These are phyloP conservation scores for Endothia cerciana DNA, from an alignment of 2,329 filamentous ascomycete species.

Conservation along the genomic window DNA sequence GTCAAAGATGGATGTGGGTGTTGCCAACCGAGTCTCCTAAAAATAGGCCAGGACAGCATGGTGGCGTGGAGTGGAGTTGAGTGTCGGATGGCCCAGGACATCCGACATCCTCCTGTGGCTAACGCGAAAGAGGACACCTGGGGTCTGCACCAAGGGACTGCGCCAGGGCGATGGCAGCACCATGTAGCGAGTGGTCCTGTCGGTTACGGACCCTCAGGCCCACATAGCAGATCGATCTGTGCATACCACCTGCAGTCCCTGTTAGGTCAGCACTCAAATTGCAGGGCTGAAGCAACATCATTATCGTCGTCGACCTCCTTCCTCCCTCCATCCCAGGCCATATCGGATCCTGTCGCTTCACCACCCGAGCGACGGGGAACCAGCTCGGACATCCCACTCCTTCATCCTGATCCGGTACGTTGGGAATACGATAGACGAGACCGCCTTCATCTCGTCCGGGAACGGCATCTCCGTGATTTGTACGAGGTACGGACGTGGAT, in stretches of 20 bases:
- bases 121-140: background rate
- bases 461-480: conserved; percentile 3
- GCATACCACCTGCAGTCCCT: background rate
- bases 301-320: conserved; percentile 1
- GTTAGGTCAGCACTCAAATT: conserved; percentile 12
- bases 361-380: background rate
- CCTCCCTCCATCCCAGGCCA: background rate
- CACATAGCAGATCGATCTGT: background rate
- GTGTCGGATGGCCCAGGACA: no score
- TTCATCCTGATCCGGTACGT: background rate
- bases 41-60: background rate
- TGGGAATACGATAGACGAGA: background rate
- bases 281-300: conserved; percentile 9
- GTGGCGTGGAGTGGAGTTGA: no score
- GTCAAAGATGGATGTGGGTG: background rate
- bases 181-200: no score
- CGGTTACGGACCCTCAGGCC: no score
- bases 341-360: background rate
- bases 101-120: conserved; percentile 9
- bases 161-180: background rate
- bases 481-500: background rate
- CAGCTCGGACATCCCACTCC: background rate
- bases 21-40: conserved; percentile 2
- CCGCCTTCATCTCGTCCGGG: background rate
- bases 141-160: background rate